Base-by-base conservation (phyloP, 805 yeast species). In the Candida rishiriensis region DNA sequence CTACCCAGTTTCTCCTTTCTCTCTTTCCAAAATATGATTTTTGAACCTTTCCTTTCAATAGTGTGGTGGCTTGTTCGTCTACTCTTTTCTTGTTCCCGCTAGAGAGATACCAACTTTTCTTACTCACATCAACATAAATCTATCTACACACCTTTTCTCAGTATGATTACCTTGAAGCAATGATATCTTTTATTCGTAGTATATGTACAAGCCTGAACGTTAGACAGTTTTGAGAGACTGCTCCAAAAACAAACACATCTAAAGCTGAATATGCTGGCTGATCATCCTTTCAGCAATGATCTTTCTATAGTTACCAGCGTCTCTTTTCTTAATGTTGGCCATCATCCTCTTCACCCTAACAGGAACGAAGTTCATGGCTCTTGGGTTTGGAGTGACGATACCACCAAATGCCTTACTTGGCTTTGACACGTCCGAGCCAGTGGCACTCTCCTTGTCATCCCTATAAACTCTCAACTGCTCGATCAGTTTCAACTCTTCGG, bases 381-480 rank as follows among this genome's bases (percentile, higher is more conserved):
- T 73, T 34, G 79, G 82, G 26, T 73, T 73, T 40, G 59, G 64
- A 44, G 71, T 69, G 47, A 73, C 70, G 46, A 85, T 67, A 17
- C 97, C 97, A 36, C 75, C 88, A 57, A 83, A 88, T 1, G 89
- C 85, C 29, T 72, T 76, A 34, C 81, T 74, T 12, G 91, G 89
- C 57, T 81, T 85, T 40, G 66, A 59, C 39, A 68, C 65, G 62
- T 88, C 91, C 1, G 95, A 83, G 10, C 95, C 93, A 16, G 65
- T 49, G 13, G 63, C 60, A 16, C 73, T 69, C 38, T 65, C 63
- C 55, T 70, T 73, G 43, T 76, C 81, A 31, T 71, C 74, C 46
- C 79, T 71, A 56, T 75, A 80, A 42, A 71, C 69, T 39, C 68
- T 68, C 54, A 78, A 67, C 53, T 82, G 79, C 35, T 70, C 68